Base-by-base conservation (phyloP, 2,329 filamentous ascomycete species). In the Aspergillus oerlinghausenensis region DNA sequence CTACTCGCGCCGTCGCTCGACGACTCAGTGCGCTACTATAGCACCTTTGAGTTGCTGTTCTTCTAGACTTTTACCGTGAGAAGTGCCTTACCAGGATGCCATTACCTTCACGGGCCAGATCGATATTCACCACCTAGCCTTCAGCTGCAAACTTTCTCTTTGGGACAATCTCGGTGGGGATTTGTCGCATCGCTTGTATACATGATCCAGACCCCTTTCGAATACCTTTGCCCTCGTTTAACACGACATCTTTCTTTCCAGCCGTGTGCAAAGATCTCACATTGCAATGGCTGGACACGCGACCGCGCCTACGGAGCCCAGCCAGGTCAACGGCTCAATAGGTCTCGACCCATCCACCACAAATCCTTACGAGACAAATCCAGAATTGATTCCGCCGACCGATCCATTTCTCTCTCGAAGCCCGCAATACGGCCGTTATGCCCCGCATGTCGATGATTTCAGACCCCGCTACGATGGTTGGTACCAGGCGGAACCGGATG, bases 331-430 rank as follows among this genome's bases (percentile, higher is more conserved):
- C 53, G 68, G 65, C 50, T 57, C 53, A 29, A 49, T 51, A 50
- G 48, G 58, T 54, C 53, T 47, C 51, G 57, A 59, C 38, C 47
- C 49, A 21, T 51, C 57, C 19, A 58, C 49, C 9, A 19, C 56
- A 52, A 72, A 68, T 56, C 70, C 72, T 6, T 74, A 75, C 61
- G 73, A 74, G 60, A 71, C 71, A 38, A 64, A 70, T 43, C 64
- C 65, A 29, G 60, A 68, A 11, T 57, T 55, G 25, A 67, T 75
- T 47, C 67, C 70, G 3, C 60, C 61, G 35, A 67, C 72, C 28
- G 73, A 75, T 54, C 66, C 68, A 1, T 74, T 73, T 55, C 58
- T 73, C 25, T 60, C 62, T 40, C 67, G 65, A 52, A 72, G 67
- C 50, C 58, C 64, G 51, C 64, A 70, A 5, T 73, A 72, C 60